phyloP scores from a whole-genome alignment of 129 eudicot species.

The Calendula officinalis region DNA sequence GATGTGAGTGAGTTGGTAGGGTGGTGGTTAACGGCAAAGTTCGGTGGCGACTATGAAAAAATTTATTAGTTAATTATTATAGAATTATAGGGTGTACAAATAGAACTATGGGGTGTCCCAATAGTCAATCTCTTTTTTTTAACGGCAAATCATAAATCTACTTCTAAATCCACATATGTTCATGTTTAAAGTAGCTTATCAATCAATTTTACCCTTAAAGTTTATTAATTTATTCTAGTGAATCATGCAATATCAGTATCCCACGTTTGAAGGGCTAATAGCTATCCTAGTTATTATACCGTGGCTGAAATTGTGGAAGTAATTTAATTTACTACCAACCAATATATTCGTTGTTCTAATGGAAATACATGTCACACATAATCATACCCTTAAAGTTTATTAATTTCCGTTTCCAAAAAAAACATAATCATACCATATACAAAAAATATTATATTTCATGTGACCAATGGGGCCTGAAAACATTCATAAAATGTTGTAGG shows the following conservation, averaged over 20 bases:
- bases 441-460: slow-evolving; percentile 18
- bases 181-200: no score
- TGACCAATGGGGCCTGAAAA: slow-evolving; percentile 6
- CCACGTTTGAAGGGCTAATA: slow-evolving; percentile 21
- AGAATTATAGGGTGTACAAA: no score
- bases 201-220: background rate
- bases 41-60: no score
- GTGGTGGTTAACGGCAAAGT: no score
- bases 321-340: slow-evolving; percentile 22
- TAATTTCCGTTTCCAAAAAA: no score
- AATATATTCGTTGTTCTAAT: slow-evolving; percentile 20
- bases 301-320: slow-evolving; percentile 26
- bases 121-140: no score
- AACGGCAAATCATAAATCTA: no score
- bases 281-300: background rate
- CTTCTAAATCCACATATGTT: no score
- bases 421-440: slow-evolving; percentile 15
- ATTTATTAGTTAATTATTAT: no score
- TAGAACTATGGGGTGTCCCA: no score
- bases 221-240: slow-evolving; percentile 1
- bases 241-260: slow-evolving; percentile 16
- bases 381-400: no score
- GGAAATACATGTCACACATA: slow-evolving; percentile 26
- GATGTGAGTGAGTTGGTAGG: no score
- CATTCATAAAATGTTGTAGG: slow-evolving; percentile 7